Conservation (phyloP, 805 yeast genomes). For the Zygotorulaspora danielsina region DNA sequence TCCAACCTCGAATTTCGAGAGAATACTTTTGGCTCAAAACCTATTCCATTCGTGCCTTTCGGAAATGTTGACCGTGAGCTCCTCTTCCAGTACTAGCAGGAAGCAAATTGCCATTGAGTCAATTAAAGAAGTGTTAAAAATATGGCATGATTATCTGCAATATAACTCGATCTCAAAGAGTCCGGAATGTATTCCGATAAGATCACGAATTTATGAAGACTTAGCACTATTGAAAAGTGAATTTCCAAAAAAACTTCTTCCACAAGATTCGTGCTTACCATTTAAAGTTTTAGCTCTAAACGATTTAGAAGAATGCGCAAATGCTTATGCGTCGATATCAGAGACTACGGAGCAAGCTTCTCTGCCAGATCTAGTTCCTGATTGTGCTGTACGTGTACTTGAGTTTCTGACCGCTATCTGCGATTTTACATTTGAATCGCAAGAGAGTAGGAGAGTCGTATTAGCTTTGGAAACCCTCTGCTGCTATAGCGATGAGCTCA, state of each 20-base stretch:
- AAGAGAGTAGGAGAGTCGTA: conserved; percentile 15
- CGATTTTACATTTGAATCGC: conserved; percentile 6
- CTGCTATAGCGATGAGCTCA: conserved; percentile 41
- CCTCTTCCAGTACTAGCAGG: conserved; percentile 16
- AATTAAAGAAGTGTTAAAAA: conserved; percentile 17
- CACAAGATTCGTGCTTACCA: conserved; percentile 5
- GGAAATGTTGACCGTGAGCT: conserved; percentile 41
- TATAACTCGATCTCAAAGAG: conserved; percentile 6
- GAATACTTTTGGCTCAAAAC: conserved; percentile 46
- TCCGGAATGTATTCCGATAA: conserved; percentile 10
- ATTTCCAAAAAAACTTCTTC: conserved; percentile 23
- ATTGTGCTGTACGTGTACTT: conserved; percentile 22
- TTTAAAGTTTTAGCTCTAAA: conserved; percentile 16
- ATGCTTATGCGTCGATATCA: conserved; percentile 6
- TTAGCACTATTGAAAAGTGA: conserved; percentile 23
- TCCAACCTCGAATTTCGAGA: conserved; percentile 32
- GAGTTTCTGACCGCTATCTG: conserved; percentile 22
- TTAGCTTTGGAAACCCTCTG: conserved; percentile 39
- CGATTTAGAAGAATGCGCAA: conserved; percentile 17
- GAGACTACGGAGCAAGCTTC: conserved; percentile 5
- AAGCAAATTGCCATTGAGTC: conserved; percentile 19
- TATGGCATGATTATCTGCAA: conserved; percentile 14
- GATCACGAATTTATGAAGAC: conserved; percentile 23
- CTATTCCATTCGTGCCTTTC: conserved; percentile 51
- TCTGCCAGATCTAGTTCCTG: conserved; percentile 14